Percentiles rank a stretch among this genome's conserved stretches.
phyloP scores from a whole-genome alignment of 2,329 filamentous ascomycete genomes.

The Lachnellula occidentalis region DNA sequence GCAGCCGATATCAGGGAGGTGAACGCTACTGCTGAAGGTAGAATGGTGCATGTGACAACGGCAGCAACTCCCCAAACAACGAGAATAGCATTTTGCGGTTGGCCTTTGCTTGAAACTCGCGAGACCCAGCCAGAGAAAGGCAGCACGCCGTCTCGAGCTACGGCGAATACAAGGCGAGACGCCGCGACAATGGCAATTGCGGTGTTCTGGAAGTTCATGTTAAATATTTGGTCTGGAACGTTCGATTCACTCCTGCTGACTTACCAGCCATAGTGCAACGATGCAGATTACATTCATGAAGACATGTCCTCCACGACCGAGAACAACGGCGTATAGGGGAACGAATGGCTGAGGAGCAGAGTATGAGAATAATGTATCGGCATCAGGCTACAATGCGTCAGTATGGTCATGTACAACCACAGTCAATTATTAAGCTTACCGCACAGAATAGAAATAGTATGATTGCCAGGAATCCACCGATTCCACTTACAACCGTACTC shows the following conservation, averaged over 20 bases:
- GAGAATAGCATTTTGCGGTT: constrained; percentile 54
- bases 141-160: constrained; percentile 54
- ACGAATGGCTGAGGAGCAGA: constrained; percentile 54
- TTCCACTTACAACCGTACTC: constrained; percentile 51
- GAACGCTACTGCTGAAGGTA: constrained; percentile 49
- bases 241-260: constrained; percentile 17
- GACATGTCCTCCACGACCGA: constrained; percentile 52
- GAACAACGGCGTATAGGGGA: constrained; percentile 49
- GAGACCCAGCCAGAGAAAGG: constrained; percentile 55
- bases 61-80: constrained; percentile 51
- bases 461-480: constrained; percentile 50
- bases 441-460: constrained; percentile 56
- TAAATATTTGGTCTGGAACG: too few species aligned
- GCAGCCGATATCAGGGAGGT: constrained; percentile 49
- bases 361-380: constrained; percentile 47
- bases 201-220: constrained; percentile 40
- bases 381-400: constrained; percentile 38
- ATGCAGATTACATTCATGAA: constrained; percentile 57
- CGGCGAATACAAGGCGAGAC: constrained; percentile 56
- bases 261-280: constrained; percentile 44
- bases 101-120: constrained; percentile 44
- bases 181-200: constrained; percentile 54
- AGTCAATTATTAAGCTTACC: constrained; percentile 29
- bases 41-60: constrained; percentile 52
- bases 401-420: neutral